phyloP scores from a whole-genome alignment of 176 grass and related monocot genomes.

The Miscanthus lutarioriparius region DNA sequence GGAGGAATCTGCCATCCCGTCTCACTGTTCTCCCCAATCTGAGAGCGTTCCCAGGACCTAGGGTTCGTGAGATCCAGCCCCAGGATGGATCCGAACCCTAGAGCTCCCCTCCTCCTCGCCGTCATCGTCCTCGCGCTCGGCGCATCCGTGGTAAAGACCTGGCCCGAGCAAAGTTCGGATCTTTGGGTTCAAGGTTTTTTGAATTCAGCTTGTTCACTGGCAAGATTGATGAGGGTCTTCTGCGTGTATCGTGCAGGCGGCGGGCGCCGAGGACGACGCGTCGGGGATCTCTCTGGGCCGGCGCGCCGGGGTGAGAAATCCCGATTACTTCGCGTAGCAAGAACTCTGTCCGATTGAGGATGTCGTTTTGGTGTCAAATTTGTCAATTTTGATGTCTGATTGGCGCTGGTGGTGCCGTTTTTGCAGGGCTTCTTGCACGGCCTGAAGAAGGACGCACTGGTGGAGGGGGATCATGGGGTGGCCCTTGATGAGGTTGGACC shows the following conservation, averaged over 20 bases:
- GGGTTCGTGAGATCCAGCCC: slow-evolving; percentile 27
- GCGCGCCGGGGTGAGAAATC: slow-evolving; percentile 38
- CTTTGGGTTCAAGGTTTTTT: not conserved
- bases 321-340: not conserved
- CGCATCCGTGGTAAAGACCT: slow-evolving; percentile 18
- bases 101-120: not conserved
- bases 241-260: slow-evolving; percentile 4
- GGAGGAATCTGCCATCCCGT: not conserved
- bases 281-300: slow-evolving; percentile 38
- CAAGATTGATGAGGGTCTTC: not conserved
- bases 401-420: not conserved
- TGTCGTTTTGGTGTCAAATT: not conserved
- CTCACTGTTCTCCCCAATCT: not conserved
- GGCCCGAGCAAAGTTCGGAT: not conserved
- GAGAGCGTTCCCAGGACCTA: not conserved
- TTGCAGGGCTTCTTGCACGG: slow-evolving; percentile 43
- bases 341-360: not conserved
- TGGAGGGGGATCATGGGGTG: slow-evolving; percentile 43
- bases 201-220: not conserved
- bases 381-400: slow-evolving; percentile 1
- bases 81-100: slow-evolving; percentile 36
- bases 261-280: not conserved
- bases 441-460: slow-evolving; percentile 46
- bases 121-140: not conserved
- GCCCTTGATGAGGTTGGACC: slow-evolving; percentile 60